Evolutionary conservation across 345 rosid species (phyloP), one percentile per base, ranked within the genome.

Genomic region (Eucalyptus paniculata): DNA sequence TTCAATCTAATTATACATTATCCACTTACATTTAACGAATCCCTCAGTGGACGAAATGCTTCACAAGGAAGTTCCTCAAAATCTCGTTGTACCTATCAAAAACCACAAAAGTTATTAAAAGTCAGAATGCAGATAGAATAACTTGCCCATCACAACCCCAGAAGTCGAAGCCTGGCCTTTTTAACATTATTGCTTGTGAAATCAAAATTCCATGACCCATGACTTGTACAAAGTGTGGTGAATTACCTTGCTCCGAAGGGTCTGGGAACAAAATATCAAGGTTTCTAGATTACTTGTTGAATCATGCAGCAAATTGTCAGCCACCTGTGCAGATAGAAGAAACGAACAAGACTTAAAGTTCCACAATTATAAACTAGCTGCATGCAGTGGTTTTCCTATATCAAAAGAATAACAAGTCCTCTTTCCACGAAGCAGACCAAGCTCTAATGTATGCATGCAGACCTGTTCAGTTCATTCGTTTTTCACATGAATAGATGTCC

Each of bases 231-330:
- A 89, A 88, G 34, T 51, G 44, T 90, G n/a, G 60, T 65, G 6
- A 45, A 93, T 89, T 97, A 98, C 99, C 99, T 98, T 98, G 99
- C 99, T 96, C 93, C 99, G 92, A 89, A 98, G 99, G n/a, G 99
- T 98, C 92, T 97, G 99, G 58, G 99, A 98, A 91, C 99, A 98
- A 92, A 98, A 98, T 91, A 98, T 98, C 89, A 97, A 93, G 86
- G 99, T 98, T 92, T 98, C 99, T 90, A 95, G 91, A 94, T 98
- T 98, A 96, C 99, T 98, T 19, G 97, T 93, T 87, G 97, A 93
- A 93, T 98, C 99, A 86, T 98, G 99, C 89, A 98, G 99, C 94
- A 98, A 94, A 92, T 98, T 98, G 94, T 98, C 99, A 93, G 99
- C 99, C 89, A 98, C 99, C 99, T 98, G 54, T 81, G 89, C 90